Base-by-base conservation (phyloP, 2,329 filamentous ascomycete species). In the Fusarium sp. region DNA sequence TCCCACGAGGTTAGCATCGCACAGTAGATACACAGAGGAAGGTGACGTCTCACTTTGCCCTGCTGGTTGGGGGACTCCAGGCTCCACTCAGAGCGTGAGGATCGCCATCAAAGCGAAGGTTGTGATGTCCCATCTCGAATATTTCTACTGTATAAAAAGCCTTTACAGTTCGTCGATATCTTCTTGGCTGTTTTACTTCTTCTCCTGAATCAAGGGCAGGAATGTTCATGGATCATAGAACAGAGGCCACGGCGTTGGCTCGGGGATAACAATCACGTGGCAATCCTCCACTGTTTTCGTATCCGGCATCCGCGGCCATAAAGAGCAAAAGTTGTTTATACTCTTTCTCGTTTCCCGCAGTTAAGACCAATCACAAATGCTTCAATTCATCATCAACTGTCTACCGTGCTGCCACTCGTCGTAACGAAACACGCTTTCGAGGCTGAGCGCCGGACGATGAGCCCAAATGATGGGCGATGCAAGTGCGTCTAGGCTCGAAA, bases 11-110 rank as follows among this genome's bases (percentile, higher is more conserved):
- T 75, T 53, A 73, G 62, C 56, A 58, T 37, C 15, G 23, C 44
- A 39, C 19, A 27, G 2, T 33, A 40, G 20, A 45, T 25, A 32
- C 41, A 47, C 39, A 22, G 41, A 23, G n/a, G 20, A 8, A 41
- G 54, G 50, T 37, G 40, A 46, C 40, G 33, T 55, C 73, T 71
- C 68, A 81, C 79, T 81, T 81, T 62, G 78, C 79, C 19, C 70
- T 74, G 65, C 79, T 81, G 22, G 76, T 80, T 15, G 78, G 76
- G n/a, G 77, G 76, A 52, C 79, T 77, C 79, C 79, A 81, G 33
- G 68, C 74, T 41, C 79, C 79, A 35, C 68, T 68, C 43, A 76
- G 49, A 22, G 79, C 73, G 50, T 76, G 67, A 41, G 72, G 65
- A 61, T 81, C 79, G 57, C 76, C 76, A 7, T 74, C 73, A 41